Base-by-base conservation (phyloP, 2,329 filamentous ascomycete species). In the Cladosporium colombiae region DNA sequence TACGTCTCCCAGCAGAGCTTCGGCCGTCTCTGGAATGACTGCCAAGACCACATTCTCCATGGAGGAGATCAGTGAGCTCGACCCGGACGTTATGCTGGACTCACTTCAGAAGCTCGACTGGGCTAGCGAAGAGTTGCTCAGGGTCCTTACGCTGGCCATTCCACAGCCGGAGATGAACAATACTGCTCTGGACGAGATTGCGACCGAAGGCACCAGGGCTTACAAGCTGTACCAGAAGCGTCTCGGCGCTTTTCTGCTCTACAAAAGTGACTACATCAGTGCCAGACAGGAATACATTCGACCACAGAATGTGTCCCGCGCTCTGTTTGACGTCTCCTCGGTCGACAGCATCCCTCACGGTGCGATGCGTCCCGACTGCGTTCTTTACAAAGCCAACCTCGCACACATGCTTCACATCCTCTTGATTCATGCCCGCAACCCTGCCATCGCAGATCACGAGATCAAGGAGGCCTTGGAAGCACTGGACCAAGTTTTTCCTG, bases 21-120 rank as follows among this genome's bases (percentile, higher is more conserved):
- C 81, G 6, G 77, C 75, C 49, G 78, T 81, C 70, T 83, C 82
- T 4, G 80, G 80, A 16, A 82, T 79, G 2, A 83, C 82, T 2
- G 79, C 79, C 5, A 80, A 80, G 52, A 81, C 81, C 0, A 80
- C 81, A 2, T 80, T 81, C 64, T 81, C 81, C 6, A 76, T 77
- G 66, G 77, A 79, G 40, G 80, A 82, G 62, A 74, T 80, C 31
- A 74, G 77, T 27, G 74, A 77, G 13, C 72, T 83, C 11, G 79
- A 83, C 52, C 63, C 75, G 4, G 78, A 79, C 35, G 70, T 76
- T 44, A 81, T 84, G 55, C 60, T 81, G 5, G 78, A 78, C 57
- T 74, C 76, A 23, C 68, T 83, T 33, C 75, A 76, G 25, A 76
- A 78, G 64, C 73, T 83, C 4, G 69, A 70, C 16, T 44, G 49